phyloP scores from a whole-genome alignment of 148 eudicot species.

The Rhododendron kiyosumense region DNA sequence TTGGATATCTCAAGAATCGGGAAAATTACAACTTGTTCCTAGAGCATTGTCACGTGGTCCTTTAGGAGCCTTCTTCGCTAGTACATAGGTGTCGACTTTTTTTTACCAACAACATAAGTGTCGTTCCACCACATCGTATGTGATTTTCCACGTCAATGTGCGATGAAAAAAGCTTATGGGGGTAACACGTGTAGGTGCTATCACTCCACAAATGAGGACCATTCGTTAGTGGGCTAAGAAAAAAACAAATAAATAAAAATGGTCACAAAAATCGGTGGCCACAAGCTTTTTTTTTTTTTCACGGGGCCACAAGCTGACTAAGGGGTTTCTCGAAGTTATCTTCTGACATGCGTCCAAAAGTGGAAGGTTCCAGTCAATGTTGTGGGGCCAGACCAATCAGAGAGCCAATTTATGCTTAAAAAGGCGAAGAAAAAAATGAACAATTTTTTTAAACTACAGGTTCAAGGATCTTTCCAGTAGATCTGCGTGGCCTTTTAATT shows the following conservation, averaged over 20 bases:
- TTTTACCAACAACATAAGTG: too few relatives aligned
- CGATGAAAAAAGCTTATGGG: too few relatives aligned
- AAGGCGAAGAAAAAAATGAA: background rate
- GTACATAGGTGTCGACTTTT: too few relatives aligned
- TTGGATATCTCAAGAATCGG: too few relatives aligned
- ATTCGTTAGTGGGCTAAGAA: background rate
- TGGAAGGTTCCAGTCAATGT: background rate
- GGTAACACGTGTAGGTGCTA: too few relatives aligned
- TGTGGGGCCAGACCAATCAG: background rate
- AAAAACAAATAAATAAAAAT: background rate
- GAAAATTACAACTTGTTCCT: too few relatives aligned
- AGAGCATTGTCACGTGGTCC: too few relatives aligned
- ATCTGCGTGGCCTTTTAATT: background rate
- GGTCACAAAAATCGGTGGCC: background rate
- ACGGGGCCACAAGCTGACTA: background rate
- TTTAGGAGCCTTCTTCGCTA: too few relatives aligned
- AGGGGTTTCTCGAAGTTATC: background rate
- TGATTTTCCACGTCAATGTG: too few relatives aligned
- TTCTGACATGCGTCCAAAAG: background rate
- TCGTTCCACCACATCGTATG: too few relatives aligned
- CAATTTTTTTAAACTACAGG: background rate
- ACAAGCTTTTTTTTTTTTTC: too few relatives aligned
- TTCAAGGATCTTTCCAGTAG: background rate
- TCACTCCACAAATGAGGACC: background rate
- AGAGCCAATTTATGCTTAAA: background rate